These are phyloP conservation scores for Hypericum perforatum DNA, from an alignment of 345 rosid genomes.

Conservation along the genomic window DNA sequence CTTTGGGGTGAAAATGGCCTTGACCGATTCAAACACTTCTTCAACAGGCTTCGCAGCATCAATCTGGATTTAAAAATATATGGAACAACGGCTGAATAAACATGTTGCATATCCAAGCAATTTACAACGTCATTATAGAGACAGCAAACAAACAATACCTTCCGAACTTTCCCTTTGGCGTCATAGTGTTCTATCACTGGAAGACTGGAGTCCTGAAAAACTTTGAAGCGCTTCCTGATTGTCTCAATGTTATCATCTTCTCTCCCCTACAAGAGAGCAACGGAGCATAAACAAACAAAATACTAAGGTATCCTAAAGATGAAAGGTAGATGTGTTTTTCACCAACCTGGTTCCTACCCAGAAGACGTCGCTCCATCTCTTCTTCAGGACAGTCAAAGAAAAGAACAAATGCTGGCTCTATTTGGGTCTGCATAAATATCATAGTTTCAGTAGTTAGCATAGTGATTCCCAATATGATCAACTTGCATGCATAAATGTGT, in stretches of 20 bases:
- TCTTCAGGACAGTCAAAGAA: constrained; percentile 36
- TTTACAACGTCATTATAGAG: not conserved
- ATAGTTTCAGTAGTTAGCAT: not conserved
- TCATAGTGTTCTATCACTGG: constrained; percentile 22
- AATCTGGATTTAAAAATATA: constrained; percentile 1
- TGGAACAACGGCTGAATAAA: not conserved
- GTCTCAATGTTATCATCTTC: constrained; percentile 22
- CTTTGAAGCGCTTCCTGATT: constrained; percentile 24
- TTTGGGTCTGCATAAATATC: constrained; percentile 30
- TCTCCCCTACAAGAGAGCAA: constrained; percentile 9
- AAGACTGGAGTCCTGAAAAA: constrained; percentile 18
- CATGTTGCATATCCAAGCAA: not conserved
- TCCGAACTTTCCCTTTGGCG: constrained; percentile 21
- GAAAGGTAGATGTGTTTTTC: not conserved
- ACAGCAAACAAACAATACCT: constrained; percentile 7
- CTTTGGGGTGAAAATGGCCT: constrained; percentile 23
- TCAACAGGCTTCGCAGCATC: constrained; percentile 18
- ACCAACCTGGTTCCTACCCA: constrained; percentile 14
- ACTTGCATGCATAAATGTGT: too few relatives aligned
- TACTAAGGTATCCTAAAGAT: not conserved
- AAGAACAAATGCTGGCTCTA: constrained; percentile 38
- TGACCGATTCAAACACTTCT: constrained; percentile 21
- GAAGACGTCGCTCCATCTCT: constrained; percentile 8
- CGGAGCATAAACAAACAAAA: not conserved
- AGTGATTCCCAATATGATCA: too few relatives aligned